Evolutionary conservation across 2,329 filamentous ascomycete species (phyloP), one percentile per base, ranked within the genome.

Genomic region (Colletotrichum sp.): DNA sequence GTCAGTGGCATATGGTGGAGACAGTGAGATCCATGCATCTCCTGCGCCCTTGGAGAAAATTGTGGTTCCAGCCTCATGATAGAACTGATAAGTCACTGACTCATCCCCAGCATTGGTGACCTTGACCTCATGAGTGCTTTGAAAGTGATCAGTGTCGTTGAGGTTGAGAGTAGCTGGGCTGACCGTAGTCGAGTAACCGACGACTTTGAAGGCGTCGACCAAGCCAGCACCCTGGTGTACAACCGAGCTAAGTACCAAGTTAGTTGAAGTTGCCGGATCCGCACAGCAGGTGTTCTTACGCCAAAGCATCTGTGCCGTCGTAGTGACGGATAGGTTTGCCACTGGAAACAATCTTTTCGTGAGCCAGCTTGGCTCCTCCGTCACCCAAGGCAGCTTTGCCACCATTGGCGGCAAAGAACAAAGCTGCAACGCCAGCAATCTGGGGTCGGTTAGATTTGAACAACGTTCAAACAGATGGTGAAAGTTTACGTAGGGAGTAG

Each of bases 71-170:
- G 36, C 13, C 28, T 55, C 44, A n/a, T 68, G 65, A 6, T 72
- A 62, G 63, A 81, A 77, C 13, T 77, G 81, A 80, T 87, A 87
- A 18, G 80, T 83, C 39, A 84, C 79, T 5, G 80, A 77, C 24
- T 81, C 77, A n/a, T 79, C 77, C 44, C 81, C 85, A 24, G 80
- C 80, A 79, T 88, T 88, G 55, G 80, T 83, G 70, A 88, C 81
- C 64, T 73, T 71, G 15, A 82, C 68, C 2, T 78, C 63, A 72
- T 80, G 78, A 24, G 78, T 77, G 52, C 75, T 76, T n/a, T 79
- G 79, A 75, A 88, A 85, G 72, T 86, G 78, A 34, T 82, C 81
- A 6, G 86, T 88, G 76, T 89, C 87, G 72, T 88, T 88, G 76
- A 88, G 84, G n/a, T 82, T 81, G 44, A 88, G 81, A 71, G 83